Conservation (phyloP, 2,329 filamentous ascomycete genomes). For the Claviceps pusilla region DNA sequence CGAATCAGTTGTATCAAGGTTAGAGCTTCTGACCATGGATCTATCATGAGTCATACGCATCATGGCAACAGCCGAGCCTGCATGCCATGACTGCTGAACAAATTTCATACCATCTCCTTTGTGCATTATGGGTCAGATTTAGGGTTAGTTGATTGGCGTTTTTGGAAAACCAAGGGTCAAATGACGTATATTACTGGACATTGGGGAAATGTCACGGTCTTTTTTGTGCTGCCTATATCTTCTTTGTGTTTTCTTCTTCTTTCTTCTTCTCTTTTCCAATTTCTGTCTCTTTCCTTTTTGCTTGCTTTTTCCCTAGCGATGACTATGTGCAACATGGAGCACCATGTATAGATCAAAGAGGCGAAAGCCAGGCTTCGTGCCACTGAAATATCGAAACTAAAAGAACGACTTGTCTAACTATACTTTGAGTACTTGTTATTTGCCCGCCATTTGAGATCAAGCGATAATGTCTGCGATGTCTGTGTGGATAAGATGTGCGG, state of each 20-base stretch:
- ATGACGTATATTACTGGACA: neutral
- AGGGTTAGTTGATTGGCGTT: conserved; percentile 2
- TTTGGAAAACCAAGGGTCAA: neutral
- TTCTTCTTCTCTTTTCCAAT: neutral
- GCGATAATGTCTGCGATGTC: too few relatives aligned
- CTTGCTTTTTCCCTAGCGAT: neutral
- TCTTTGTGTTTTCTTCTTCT: neutral
- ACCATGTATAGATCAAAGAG: conserved; percentile 6
- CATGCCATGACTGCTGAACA: neutral
- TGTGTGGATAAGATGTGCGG: neutral
- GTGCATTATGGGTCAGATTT: conserved; percentile 3
- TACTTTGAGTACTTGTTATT: neutral
- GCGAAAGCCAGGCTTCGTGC: conserved; percentile 3
- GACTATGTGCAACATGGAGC: neutral
- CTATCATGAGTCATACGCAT: conserved; percentile 11
- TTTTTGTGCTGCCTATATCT: neutral
- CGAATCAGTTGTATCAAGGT: conserved; percentile 21
- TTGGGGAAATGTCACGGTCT: neutral
- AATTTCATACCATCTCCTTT: conserved; percentile 2
- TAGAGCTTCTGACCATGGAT: conserved; percentile 23
- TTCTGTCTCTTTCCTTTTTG: neutral
- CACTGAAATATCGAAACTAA: neutral
- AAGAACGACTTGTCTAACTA: neutral
- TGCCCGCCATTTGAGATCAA: too few relatives aligned
- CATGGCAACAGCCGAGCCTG: neutral